These are phyloP conservation scores for Mycena olivaceomarginata DNA, from an alignment of 768 basidiomycete genomes.

Conservation along the genomic window DNA sequence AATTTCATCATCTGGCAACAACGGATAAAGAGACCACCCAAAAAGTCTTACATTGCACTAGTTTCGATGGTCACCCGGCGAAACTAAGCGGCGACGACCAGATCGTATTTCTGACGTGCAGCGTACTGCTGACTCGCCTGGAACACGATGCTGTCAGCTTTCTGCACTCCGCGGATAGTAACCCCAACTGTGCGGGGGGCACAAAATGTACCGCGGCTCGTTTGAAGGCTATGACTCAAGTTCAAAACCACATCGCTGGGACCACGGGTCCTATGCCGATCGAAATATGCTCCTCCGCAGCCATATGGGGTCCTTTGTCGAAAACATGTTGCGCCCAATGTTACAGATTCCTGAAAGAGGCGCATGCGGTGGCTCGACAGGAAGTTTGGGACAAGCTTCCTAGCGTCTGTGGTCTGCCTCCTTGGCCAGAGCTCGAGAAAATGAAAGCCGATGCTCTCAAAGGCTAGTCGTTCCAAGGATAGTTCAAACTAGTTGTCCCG, in stretches of 20 bases:
- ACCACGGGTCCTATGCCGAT: neutral
- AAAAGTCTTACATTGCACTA: neutral
- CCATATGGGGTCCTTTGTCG: neutral
- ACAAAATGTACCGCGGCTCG: neutral
- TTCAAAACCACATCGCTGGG: neutral
- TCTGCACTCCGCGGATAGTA: neutral
- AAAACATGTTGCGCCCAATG: neutral
- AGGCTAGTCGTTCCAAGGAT: neutral
- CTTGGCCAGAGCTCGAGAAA: slow-evolving; percentile 45
- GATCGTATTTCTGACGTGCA: neutral
- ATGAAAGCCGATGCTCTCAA: slow-evolving; percentile 23
- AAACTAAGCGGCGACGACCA: neutral
- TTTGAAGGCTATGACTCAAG: neutral
- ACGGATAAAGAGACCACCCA: neutral
- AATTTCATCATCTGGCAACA: slow-evolving; percentile 10
- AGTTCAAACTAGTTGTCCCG: neutral
- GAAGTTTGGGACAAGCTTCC: slow-evolving; percentile 46
- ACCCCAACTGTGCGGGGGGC: neutral
- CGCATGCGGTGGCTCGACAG: slow-evolving; percentile 28
- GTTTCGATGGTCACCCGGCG: neutral
- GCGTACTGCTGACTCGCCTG: neutral
- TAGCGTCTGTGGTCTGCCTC: slow-evolving; percentile 43
- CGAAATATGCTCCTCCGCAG: neutral
- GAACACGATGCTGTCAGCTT: neutral
- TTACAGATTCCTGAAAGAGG: neutral